Conservation (phyloP, 495 filamentous ascomycete genomes). For the Penicillium riverlandense region DNA sequence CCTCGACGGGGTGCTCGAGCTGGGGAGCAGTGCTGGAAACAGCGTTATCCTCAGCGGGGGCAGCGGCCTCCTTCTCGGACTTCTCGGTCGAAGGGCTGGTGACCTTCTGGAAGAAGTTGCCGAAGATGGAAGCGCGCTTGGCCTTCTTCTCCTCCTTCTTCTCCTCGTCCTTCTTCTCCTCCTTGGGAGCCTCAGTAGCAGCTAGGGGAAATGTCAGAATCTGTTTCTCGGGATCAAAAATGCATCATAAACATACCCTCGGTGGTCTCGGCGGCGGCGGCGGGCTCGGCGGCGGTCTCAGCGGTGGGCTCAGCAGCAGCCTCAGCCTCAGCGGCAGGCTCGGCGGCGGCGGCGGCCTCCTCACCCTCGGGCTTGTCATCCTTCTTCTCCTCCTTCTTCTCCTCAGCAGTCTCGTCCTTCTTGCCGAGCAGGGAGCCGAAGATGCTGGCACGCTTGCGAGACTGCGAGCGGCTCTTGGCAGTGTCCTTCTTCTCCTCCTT, state of each 20-base stretch:
- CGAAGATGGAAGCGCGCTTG: constrained; percentile 48
- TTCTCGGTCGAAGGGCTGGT: constrained; percentile 46
- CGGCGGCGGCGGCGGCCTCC: constrained; percentile 27
- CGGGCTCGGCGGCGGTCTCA: constrained; percentile 8
- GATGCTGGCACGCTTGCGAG: constrained; percentile 78
- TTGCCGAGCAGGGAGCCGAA: constrained; percentile 71
- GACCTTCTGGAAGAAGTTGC: constrained; percentile 49
- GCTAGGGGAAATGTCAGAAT: constrained; percentile 9
- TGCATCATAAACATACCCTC: constrained; percentile 13
- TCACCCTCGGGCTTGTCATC: constrained; percentile 25
- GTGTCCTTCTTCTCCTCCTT: constrained; percentile 36
- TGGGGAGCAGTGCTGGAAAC: constrained; percentile 44
- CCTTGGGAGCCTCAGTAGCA: constrained; percentile 11
- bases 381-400: constrained; percentile 47
- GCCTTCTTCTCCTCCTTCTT: constrained; percentile 37
- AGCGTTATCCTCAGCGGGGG: constrained; percentile 35
- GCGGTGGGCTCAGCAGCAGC: constrained; percentile 3
- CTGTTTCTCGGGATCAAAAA: too few species aligned
- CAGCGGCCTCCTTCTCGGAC: constrained; percentile 43
- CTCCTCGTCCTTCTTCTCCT: constrained; percentile 24
- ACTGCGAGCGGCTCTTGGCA: constrained; percentile 67
- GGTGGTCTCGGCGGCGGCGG: constrained; percentile 19
- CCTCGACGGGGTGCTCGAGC: constrained; percentile 44
- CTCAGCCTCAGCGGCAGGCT: constrained; percentile 14
- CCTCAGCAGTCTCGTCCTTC: constrained; percentile 49